Percentiles rank a stretch among this genome's conserved stretches.
Conservation (phyloP, 2,329 filamentous ascomycete genomes). For the Pestalotiopsis sp. region DNA sequence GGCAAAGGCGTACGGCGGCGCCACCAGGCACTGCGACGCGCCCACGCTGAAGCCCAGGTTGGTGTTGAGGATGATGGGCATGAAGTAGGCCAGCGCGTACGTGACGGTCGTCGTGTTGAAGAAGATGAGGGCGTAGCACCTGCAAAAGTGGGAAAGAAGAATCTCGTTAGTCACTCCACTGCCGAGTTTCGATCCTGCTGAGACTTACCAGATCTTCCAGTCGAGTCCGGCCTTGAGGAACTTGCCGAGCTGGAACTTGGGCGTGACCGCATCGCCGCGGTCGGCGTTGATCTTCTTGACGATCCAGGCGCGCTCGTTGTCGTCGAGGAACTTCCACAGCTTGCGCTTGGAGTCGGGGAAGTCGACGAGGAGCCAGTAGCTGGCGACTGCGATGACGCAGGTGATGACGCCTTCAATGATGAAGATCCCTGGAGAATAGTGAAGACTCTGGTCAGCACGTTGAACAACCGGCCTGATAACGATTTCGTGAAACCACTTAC, state of each 20-base stretch:
- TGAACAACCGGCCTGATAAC: not conserved
- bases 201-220: constrained; percentile 18
- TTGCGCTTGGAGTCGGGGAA: constrained; percentile 49
- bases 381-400: constrained; percentile 41
- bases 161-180: not conserved
- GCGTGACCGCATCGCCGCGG: constrained; percentile 49
- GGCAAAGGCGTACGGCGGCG: constrained; percentile 69
- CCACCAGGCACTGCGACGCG: constrained; percentile 69
- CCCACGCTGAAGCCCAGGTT: constrained; percentile 68
- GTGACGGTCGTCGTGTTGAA: constrained; percentile 71
- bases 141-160: constrained; percentile 29
- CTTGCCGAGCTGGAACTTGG: constrained; percentile 42
- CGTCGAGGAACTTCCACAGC: constrained; percentile 42
- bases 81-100: constrained; percentile 78
- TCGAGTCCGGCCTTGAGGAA: constrained; percentile 36
- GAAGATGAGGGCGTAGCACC: constrained; percentile 63
- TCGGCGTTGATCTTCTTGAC: constrained; percentile 45
- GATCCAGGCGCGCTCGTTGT: constrained; percentile 39
- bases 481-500: constrained; percentile 54
- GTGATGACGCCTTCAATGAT: constrained; percentile 57
- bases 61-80: constrained; percentile 71
- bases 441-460: not conserved
- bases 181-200: not conserved
- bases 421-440: not conserved
- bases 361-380: constrained; percentile 50